Evolutionary conservation across 192 early-diverging fungal species (phyloP).

Genomic region (Podila verticillata): DNA sequence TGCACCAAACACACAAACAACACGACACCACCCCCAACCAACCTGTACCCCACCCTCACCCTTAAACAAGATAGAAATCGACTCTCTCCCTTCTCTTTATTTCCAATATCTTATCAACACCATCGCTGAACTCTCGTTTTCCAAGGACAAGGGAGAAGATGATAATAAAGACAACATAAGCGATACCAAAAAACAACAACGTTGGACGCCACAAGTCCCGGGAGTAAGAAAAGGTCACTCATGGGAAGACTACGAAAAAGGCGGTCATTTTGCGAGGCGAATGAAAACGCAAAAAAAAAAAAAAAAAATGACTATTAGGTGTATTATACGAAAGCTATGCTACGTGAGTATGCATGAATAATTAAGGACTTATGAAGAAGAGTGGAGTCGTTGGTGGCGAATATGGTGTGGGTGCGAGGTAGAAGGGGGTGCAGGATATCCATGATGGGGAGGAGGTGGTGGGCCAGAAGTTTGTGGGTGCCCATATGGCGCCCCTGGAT

Average conservation of each 20-base stretch:
- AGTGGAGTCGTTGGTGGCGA: neutral
- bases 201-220: neutral
- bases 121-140: too few relatives aligned
- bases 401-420: neutral
- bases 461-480: neutral
- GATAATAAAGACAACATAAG: neutral
- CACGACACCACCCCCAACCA: neutral
- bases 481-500: neutral
- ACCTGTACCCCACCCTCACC: neutral
- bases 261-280: too few relatives aligned
- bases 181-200: neutral
- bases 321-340: neutral
- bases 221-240: too few relatives aligned
- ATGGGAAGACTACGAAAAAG: too few relatives aligned
- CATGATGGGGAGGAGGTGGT: neutral
- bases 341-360: neutral
- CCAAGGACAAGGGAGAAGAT: neutral
- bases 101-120: neutral
- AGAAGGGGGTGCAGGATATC: neutral
- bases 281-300: neutral
- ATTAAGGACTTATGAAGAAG: neutral
- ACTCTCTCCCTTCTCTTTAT: neutral
- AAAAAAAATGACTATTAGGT: neutral
- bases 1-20: neutral
- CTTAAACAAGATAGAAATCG: neutral